phyloP scores from a whole-genome alignment of 176 grass and related monocot genomes.

The Hsuehochloa calcarea region DNA sequence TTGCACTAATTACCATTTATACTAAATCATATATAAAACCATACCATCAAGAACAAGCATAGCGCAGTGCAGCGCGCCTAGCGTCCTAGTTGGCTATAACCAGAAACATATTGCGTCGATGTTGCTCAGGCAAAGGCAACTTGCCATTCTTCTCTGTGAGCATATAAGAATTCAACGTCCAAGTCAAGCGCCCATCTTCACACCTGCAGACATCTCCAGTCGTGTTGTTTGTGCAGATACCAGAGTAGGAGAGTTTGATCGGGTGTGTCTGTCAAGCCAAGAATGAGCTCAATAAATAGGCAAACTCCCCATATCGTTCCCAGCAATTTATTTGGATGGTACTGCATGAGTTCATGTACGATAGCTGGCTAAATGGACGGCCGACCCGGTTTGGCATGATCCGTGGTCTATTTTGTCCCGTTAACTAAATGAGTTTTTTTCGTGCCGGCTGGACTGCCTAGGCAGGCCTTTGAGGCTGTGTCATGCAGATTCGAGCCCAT shows the following conservation, averaged over 20 bases:
- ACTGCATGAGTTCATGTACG: background rate
- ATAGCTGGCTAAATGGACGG: too few species aligned
- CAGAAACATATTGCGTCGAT: background rate
- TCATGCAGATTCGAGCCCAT: too few species aligned
- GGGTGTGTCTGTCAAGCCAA: background rate
- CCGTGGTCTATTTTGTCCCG: too few species aligned
- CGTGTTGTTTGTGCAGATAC: background rate
- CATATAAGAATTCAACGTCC: background rate
- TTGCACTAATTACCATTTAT: too few species aligned
- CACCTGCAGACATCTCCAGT: background rate
- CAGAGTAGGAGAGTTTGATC: background rate
- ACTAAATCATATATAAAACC: too few species aligned
- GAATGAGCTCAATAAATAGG: background rate
- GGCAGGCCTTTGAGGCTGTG: too few species aligned
- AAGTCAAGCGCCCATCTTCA: background rate
- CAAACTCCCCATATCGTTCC: background rate
- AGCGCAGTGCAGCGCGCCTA: too few species aligned
- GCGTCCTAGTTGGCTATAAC: too few species aligned
- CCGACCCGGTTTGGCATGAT: too few species aligned
- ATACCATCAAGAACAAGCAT: too few species aligned
- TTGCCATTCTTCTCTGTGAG: background rate
- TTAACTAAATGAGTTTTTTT: too few species aligned
- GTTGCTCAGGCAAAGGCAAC: background rate
- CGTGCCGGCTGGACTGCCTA: too few species aligned
- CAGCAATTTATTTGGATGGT: constrained; percentile 27